phyloP scores from a whole-genome alignment of 2,329 filamentous ascomycete genomes.

The Calonectria pseudoturangicola region DNA sequence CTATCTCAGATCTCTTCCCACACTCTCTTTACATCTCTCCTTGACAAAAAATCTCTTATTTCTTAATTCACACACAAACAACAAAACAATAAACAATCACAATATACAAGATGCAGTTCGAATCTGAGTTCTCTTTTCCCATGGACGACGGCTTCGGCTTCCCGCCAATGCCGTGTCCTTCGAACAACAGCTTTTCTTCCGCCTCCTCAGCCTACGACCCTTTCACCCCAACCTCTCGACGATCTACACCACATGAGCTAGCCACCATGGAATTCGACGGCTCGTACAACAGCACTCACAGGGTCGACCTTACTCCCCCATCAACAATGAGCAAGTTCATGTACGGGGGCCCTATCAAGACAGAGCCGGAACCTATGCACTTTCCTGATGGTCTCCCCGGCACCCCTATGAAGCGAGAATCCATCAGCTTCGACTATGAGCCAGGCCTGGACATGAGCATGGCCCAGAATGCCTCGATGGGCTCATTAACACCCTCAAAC shows the following conservation, averaged over 20 bases:
- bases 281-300: slow-evolving; percentile 54
- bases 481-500: slow-evolving; percentile 62
- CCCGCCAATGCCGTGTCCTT: slow-evolving; percentile 61
- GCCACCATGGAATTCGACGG: slow-evolving; percentile 62
- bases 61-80: slow-evolving; percentile 10
- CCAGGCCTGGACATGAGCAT: slow-evolving; percentile 63
- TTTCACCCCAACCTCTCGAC: slow-evolving; percentile 66
- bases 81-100: slow-evolving; percentile 33
- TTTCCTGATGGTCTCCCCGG: slow-evolving; percentile 58
- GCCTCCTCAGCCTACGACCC: slow-evolving; percentile 64
- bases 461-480: slow-evolving; percentile 58
- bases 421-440: slow-evolving; percentile 61
- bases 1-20: slow-evolving; percentile 13
- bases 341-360: slow-evolving; percentile 58
- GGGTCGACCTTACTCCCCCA: slow-evolving; percentile 61
- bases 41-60: slow-evolving; percentile 36
- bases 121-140: slow-evolving; percentile 62
- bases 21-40: slow-evolving; percentile 28
- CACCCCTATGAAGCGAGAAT: slow-evolving; percentile 62
- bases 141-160: slow-evolving; percentile 64
- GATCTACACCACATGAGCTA: slow-evolving; percentile 64
- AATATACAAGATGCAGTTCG: slow-evolving; percentile 60
- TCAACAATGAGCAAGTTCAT: slow-evolving; percentile 60
- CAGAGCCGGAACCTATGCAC: slow-evolving; percentile 58
- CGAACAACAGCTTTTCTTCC: slow-evolving; percentile 63